Conservation (phyloP, 2,329 filamentous ascomycete genomes). For the Dendryphion nanum region DNA sequence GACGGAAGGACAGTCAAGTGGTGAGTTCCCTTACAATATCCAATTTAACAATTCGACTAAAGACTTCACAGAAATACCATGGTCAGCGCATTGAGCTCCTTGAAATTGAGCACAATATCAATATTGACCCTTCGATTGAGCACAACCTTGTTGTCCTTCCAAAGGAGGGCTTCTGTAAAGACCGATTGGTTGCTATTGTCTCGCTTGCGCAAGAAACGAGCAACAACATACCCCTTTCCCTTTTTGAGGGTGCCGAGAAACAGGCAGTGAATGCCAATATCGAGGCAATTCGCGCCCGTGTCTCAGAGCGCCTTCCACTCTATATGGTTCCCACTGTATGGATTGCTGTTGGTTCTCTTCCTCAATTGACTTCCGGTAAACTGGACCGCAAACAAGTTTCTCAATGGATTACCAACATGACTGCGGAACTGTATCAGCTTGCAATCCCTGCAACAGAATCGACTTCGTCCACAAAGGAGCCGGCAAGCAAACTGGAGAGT, state of each 20-base stretch:
- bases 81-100: slow-evolving; percentile 26
- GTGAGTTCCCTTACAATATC: slow-evolving; percentile 8
- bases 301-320: slow-evolving; percentile 8
- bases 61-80: slow-evolving; percentile 26
- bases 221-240: slow-evolving; percentile 3
- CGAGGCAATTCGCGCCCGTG: slow-evolving; percentile 5
- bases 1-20: slow-evolving; percentile 27
- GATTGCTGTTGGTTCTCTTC: slow-evolving; percentile 17
- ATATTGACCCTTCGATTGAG: slow-evolving; percentile 11
- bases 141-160: slow-evolving; percentile 14
- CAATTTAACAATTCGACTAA: neutral
- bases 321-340: slow-evolving; percentile 11
- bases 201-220: slow-evolving; percentile 3
- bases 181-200: slow-evolving; percentile 13
- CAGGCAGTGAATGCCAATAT: slow-evolving; percentile 1
- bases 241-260: slow-evolving; percentile 8
- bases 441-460: slow-evolving; percentile 10
- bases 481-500: slow-evolving; percentile 14
- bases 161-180: slow-evolving; percentile 10
- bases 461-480: slow-evolving; percentile 1
- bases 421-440: slow-evolving; percentile 12
- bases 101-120: slow-evolving; percentile 26
- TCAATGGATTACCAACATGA: slow-evolving; percentile 17
- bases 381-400: slow-evolving; percentile 12
- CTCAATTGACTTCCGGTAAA: slow-evolving; percentile 15